These are phyloP conservation scores for Tetrapyrgos nigripes DNA, from an alignment of 1,284 basidiomycete genomes.

Conservation along the genomic window DNA sequence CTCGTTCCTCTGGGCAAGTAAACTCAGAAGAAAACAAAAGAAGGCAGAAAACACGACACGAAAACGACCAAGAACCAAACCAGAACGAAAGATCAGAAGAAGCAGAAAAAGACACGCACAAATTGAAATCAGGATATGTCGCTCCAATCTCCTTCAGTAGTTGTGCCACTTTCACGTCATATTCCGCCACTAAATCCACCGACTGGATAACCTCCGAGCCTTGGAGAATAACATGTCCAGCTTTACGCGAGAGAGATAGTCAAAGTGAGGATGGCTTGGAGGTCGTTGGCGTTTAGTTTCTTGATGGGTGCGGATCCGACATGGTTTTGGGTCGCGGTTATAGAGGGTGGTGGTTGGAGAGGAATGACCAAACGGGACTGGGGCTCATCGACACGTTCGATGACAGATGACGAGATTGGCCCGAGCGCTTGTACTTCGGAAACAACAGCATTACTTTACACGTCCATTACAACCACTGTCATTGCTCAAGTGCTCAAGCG, in stretches of 20 bases:
- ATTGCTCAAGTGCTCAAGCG: too few relatives aligned
- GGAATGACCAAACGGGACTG: too few relatives aligned
- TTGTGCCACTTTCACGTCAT: constrained; percentile 92
- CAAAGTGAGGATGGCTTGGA: constrained; percentile 75
- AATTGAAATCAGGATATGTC: constrained; percentile 81
- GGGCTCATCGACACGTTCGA: constrained; percentile 14
- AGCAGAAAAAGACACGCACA: too few relatives aligned
- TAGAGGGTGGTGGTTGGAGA: constrained; percentile 14
- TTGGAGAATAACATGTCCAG: constrained; percentile 74
- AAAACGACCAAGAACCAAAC: too few relatives aligned
- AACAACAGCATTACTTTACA: too few relatives aligned
- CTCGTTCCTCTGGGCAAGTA: too few relatives aligned
- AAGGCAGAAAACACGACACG: too few relatives aligned
- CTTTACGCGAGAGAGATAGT: constrained; percentile 75
- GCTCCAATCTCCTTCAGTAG: constrained; percentile 78
- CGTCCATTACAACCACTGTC: too few relatives aligned
- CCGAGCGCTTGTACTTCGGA: too few relatives aligned
- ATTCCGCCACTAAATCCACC: constrained; percentile 95
- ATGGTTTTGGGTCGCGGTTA: too few relatives aligned
- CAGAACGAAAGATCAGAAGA: too few relatives aligned
- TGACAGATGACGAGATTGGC: neutral
- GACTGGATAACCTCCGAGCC: constrained; percentile 80
- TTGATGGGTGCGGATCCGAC: constrained; percentile 21
- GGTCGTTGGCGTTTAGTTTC: constrained; percentile 52
- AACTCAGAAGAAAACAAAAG: too few relatives aligned